A percentile compares a stretch with the other conserved stretches of the same genome.
These are phyloP conservation scores for Epichloe gansuensis DNA, from an alignment of 2,329 filamentous ascomycete genomes.

Conservation along the genomic window DNA sequence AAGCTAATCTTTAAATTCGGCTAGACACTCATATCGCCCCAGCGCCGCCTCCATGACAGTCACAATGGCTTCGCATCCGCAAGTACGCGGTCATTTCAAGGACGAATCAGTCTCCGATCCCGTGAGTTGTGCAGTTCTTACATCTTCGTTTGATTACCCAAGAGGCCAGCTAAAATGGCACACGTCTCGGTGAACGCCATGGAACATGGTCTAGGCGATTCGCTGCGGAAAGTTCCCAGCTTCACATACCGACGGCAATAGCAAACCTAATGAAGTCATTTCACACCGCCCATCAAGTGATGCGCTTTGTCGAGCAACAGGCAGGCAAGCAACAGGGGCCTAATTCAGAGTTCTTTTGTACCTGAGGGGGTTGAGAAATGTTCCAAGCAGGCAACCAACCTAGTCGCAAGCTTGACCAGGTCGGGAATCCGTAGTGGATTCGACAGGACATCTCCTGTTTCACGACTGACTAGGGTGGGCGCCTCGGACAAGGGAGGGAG, in stretches of 20 bases:
- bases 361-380: neutral
- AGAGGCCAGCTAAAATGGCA: constrained; percentile 2
- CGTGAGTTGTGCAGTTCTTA: constrained; percentile 7
- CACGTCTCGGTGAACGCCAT: constrained; percentile 1
- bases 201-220: neutral
- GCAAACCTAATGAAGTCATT: neutral
- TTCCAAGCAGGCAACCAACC: constrained; percentile 2
- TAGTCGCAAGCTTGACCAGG: constrained; percentile 12
- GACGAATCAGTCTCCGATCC: constrained; percentile 8
- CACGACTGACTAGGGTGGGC: constrained; percentile 11
- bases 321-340: neutral
- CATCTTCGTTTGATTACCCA: neutral
- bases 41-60: constrained; percentile 8
- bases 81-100: constrained; percentile 11
- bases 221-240: neutral
- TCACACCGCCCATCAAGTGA: constrained; percentile 2
- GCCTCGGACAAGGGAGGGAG: constrained; percentile 5
- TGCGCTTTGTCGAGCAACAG: neutral
- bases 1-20: neutral
- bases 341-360: neutral
- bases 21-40: neutral
- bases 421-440: constrained; percentile 10
- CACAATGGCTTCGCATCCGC: constrained; percentile 11
- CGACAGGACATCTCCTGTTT: constrained; percentile 12
- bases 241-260: neutral